Evolutionary conservation across 148 eudicot genomes (phyloP).

Genomic region (Bassia scoparia): DNA sequence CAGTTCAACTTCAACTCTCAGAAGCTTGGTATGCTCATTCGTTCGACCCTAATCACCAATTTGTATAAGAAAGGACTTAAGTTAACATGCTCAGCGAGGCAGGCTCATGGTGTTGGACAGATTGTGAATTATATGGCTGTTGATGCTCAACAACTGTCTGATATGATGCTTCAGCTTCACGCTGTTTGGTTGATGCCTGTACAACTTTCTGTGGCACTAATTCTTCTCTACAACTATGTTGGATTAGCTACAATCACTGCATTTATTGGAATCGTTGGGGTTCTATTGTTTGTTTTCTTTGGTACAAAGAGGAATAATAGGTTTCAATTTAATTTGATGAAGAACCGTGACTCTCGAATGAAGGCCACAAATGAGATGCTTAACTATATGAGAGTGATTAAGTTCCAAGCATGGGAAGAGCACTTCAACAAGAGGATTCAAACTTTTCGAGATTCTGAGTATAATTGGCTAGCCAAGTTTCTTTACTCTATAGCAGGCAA

Average conservation of each 20-base stretch:
- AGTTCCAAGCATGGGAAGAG: slow-evolving; percentile 98
- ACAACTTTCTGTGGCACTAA: slow-evolving; percentile 56
- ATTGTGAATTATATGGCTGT: slow-evolving; percentile 96
- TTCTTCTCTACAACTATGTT: slow-evolving; percentile 49
- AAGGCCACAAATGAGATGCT: slow-evolving; percentile 96
- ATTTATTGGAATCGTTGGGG: slow-evolving; percentile 41
- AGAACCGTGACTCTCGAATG: slow-evolving; percentile 69
- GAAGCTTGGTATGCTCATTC: slow-evolving; percentile 78
- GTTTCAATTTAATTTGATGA: slow-evolving; percentile 61
- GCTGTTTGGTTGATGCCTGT: slow-evolving; percentile 84
- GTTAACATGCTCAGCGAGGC: slow-evolving; percentile 74
- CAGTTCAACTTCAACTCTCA: slow-evolving; percentile 82
- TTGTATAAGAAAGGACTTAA: slow-evolving; percentile 81
- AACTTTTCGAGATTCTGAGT: slow-evolving; percentile 61
- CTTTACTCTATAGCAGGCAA: slow-evolving; percentile 57
- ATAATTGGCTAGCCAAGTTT: slow-evolving; percentile 72
- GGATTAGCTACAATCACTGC: slow-evolving; percentile 55
- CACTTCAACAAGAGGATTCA: slow-evolving; percentile 64
- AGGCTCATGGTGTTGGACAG: slow-evolving; percentile 84
- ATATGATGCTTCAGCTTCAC: slow-evolving; percentile 87
- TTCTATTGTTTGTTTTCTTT: slow-evolving; percentile 48
- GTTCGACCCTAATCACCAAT: slow-evolving; percentile 72
- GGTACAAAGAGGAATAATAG: slow-evolving; percentile 54
- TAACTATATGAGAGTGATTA: slow-evolving; percentile 86
- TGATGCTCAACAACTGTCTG: slow-evolving; percentile 92